Evolutionary conservation across 306 rosid species (phyloP).

Genomic region (Luffa aegyptiaca): DNA sequence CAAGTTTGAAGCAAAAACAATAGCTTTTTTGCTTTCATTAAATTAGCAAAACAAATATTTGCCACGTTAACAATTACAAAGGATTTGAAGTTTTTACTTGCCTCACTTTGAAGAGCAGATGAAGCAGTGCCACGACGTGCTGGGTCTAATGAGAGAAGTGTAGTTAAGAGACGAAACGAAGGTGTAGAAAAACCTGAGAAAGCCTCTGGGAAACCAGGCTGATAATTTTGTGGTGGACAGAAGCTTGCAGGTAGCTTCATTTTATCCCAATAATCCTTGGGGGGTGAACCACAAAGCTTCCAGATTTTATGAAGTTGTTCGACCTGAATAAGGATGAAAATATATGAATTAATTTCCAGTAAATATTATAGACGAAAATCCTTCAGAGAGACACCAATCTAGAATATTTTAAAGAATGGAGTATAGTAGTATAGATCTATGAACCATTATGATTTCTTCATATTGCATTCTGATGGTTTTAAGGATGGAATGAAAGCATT

Average conservation of each 20-base stretch:
- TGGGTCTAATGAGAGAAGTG: constrained; percentile 38
- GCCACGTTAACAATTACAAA: not conserved
- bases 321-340: constrained; percentile 31
- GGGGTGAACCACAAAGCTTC: constrained; percentile 74
- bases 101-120: constrained; percentile 31
- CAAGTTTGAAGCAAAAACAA: not conserved
- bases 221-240: constrained; percentile 28
- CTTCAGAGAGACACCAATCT: not conserved
- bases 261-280: constrained; percentile 52
- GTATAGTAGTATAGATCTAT: not conserved
- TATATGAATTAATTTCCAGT: not conserved
- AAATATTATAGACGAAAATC: not conserved
- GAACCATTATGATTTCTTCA: constrained; percentile 3
- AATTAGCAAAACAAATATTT: not conserved
- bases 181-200: constrained; percentile 27
- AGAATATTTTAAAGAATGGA: not conserved
- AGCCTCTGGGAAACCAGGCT: constrained; percentile 28
- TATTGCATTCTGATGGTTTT: not conserved
- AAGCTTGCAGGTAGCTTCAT: constrained; percentile 47
- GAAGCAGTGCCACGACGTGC: constrained; percentile 34
- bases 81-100: constrained; percentile 11
- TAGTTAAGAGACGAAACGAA: constrained; percentile 27
- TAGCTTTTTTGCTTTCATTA: not conserved
- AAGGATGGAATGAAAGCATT: not conserved
- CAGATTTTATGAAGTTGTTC: constrained; percentile 77